These are phyloP conservation scores for Penicillium malachiteum DNA, from an alignment of 495 filamentous ascomycete genomes.

Conservation along the genomic window DNA sequence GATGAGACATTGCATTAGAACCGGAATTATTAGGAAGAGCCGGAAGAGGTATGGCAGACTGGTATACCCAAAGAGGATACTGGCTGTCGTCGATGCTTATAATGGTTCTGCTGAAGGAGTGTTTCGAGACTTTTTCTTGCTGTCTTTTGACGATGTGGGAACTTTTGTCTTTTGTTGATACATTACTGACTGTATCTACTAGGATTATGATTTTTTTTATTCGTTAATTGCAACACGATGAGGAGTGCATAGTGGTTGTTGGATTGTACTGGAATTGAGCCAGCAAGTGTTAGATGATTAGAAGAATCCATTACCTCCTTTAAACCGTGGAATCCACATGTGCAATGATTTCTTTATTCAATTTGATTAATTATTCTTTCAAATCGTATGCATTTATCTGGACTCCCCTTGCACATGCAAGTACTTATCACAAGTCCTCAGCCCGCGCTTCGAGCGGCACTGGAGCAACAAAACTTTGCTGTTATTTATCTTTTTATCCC, in stretches of 20 bases:
- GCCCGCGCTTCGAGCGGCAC: too few relatives aligned
- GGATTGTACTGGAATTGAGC: too few relatives aligned
- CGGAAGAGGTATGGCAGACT: conserved; percentile 50
- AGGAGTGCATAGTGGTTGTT: neutral
- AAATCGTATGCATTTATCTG: too few relatives aligned
- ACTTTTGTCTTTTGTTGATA: neutral
- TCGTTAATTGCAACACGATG: neutral
- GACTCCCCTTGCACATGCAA: too few relatives aligned
- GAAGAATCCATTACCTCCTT: too few relatives aligned
- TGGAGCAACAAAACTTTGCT: too few relatives aligned
- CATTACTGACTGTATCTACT: conserved; percentile 1
- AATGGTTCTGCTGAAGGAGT: conserved; percentile 50
- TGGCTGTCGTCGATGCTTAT: conserved; percentile 51
- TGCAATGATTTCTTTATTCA: too few relatives aligned
- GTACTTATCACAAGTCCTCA: too few relatives aligned
- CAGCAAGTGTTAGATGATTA: too few relatives aligned
- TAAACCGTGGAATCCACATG: too few relatives aligned
- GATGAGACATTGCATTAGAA: conserved; percentile 47
- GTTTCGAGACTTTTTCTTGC: conserved; percentile 19
- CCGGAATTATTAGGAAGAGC: conserved; percentile 54
- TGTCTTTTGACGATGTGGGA: conserved; percentile 3
- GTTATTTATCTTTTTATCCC: too few relatives aligned
- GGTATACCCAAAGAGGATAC: conserved; percentile 15
- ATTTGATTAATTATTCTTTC: too few relatives aligned
- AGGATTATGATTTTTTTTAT: neutral